A percentile compares a stretch with the other conserved stretches of the same genome.
These are phyloP conservation scores for Aspergillus carlsbadensis DNA, from an alignment of 495 filamentous ascomycete species.

Conservation along the genomic window DNA sequence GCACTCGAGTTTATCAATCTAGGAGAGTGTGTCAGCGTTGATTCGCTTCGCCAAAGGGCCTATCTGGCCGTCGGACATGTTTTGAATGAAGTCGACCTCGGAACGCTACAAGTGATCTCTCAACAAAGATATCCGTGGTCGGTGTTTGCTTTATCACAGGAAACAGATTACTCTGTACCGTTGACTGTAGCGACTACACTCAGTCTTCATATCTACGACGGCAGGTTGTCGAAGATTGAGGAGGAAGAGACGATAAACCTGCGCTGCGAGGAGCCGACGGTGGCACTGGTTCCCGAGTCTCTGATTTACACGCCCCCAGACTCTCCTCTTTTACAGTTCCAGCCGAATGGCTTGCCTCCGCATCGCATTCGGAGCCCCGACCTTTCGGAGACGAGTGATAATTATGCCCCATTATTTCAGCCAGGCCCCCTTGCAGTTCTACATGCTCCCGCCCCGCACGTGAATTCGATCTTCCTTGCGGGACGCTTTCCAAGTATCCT, in stretches of 20 bases:
- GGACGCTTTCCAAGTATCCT: constrained; percentile 90
- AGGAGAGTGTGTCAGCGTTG: constrained; percentile 81
- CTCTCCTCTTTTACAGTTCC: constrained; percentile 39
- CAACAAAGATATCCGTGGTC: constrained; percentile 77
- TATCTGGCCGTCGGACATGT: constrained; percentile 76
- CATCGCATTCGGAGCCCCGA: constrained; percentile 44
- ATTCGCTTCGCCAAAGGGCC: constrained; percentile 65
- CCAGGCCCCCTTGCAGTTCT: constrained; percentile 81
- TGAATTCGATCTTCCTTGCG: constrained; percentile 57
- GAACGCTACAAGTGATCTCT: constrained; percentile 68
- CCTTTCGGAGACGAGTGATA: constrained; percentile 38
- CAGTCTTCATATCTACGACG: constrained; percentile 83
- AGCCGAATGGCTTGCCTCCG: constrained; percentile 39
- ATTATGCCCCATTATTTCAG: constrained; percentile 74
- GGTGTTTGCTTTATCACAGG: constrained; percentile 79
- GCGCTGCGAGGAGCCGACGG: constrained; percentile 37
- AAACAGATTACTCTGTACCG: constrained; percentile 64
- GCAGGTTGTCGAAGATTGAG: constrained; percentile 49
- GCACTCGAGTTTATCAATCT: constrained; percentile 64
- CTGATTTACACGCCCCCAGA: constrained; percentile 38
- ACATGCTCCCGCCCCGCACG: constrained; percentile 60
- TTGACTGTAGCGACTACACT: constrained; percentile 83
- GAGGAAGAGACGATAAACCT: constrained; percentile 44
- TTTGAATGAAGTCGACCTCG: constrained; percentile 81
- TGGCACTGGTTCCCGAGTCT: constrained; percentile 28